Evolutionary conservation across 2,329 filamentous ascomycete genomes (phyloP).

Genomic region (Diaporthe vaccinii): DNA sequence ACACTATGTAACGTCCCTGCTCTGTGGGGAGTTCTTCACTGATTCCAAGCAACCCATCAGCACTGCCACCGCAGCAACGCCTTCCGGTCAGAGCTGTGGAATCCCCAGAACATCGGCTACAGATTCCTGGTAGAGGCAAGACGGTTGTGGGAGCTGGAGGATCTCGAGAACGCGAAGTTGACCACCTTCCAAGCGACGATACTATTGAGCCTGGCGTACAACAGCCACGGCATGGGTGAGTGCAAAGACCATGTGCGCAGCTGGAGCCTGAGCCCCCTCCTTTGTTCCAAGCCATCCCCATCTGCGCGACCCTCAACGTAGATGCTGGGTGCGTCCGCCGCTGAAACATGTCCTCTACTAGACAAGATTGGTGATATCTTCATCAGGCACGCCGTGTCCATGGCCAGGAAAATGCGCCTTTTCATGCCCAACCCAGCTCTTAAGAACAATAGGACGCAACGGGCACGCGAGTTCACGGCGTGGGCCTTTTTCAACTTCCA

Average conservation of each 20-base stretch:
- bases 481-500: conserved; percentile 20
- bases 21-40: not conserved
- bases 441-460: not conserved
- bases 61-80: not conserved
- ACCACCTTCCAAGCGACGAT: conserved; percentile 6
- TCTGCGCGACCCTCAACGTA: not conserved
- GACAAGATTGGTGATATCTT: conserved; percentile 16
- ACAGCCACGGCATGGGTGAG: conserved; percentile 16
- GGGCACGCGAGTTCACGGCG: conserved; percentile 1
- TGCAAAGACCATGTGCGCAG: not conserved
- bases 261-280: not conserved
- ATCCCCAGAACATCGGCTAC: conserved; percentile 5
- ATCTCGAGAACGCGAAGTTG: conserved; percentile 1
- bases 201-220: conserved; percentile 8
- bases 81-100: conserved; percentile 10
- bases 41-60: not conserved
- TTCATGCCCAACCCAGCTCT: not conserved
- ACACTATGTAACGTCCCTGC: not conserved
- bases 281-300: not conserved
- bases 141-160: conserved; percentile 1
- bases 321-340: not conserved
- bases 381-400: not conserved
- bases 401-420: not conserved
- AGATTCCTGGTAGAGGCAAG: conserved; percentile 9
- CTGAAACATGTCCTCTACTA: not conserved